Conservation (phyloP, 1,284 basidiomycete species). For the Gymnopus androsaceus region DNA sequence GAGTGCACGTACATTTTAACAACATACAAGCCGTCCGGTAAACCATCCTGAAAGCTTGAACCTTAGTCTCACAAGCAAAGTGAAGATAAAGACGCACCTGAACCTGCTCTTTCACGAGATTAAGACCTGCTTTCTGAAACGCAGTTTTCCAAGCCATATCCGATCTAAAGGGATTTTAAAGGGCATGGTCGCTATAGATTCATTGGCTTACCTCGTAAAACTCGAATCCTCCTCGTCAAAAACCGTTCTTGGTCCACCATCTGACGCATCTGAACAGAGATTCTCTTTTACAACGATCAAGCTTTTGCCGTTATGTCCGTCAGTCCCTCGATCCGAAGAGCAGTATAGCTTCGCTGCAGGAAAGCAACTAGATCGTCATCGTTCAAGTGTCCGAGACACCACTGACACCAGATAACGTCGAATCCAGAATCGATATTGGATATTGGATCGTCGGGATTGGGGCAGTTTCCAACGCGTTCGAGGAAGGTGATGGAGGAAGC, state of each 20-base stretch:
- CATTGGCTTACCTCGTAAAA: slow-evolving; percentile 66
- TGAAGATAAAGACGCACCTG: too few species aligned
- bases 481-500: slow-evolving; percentile 44
- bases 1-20: slow-evolving; percentile 74
- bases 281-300: slow-evolving; percentile 92
- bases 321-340: slow-evolving; percentile 44
- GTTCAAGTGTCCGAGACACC: slow-evolving; percentile 89
- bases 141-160: slow-evolving; percentile 78
- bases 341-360: slow-evolving; percentile 60
- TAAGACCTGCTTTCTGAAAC: slow-evolving; percentile 72
- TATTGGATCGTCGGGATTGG: slow-evolving; percentile 32
- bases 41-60: too few species aligned
- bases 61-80: too few species aligned
- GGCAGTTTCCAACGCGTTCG: slow-evolving; percentile 59
- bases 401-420: slow-evolving; percentile 92
- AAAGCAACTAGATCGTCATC: slow-evolving; percentile 80
- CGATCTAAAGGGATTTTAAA: slow-evolving; percentile 52
- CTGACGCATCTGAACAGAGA: slow-evolving; percentile 63
- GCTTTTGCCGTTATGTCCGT: slow-evolving; percentile 41
- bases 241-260: slow-evolving; percentile 55
- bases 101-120: slow-evolving; percentile 67
- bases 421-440: slow-evolving; percentile 56
- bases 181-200: background rate
- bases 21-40: slow-evolving; percentile 77
- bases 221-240: slow-evolving; percentile 90